Evolutionary conservation across 139 green algal genomes (phyloP).

Genomic region (Chlamydomonas urium): DNA sequence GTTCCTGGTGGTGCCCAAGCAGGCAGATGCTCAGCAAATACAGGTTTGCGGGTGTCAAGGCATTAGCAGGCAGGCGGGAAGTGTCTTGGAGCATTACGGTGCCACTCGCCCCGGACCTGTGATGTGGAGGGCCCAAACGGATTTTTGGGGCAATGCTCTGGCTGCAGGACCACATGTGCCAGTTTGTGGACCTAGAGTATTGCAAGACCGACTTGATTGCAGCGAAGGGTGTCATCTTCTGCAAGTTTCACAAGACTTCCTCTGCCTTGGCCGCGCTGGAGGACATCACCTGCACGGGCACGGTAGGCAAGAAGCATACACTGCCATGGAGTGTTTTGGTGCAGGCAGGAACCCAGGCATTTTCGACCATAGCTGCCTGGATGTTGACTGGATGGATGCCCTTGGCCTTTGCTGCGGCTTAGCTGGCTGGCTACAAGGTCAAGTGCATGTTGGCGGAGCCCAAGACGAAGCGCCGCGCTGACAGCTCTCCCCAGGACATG

Average conservation of each 20-base stretch:
- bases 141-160: no score
- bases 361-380: no score
- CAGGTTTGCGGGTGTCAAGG: no score
- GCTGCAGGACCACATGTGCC: constrained; percentile 60
- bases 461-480: constrained; percentile 68
- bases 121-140: no score
- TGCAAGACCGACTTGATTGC: constrained; percentile 89
- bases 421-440: constrained; percentile 70
- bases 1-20: constrained; percentile 89
- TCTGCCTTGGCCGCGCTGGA: constrained; percentile 73
- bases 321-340: no score
- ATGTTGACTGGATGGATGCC: no score
- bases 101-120: no score
- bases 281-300: constrained; percentile 49
- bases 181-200: constrained; percentile 78
- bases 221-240: constrained; percentile 83
- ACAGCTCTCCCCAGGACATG: constrained; percentile 16
- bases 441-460: constrained; percentile 91
- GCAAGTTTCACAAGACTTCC: constrained; percentile 78
- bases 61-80: no score
- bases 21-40: constrained; percentile 61
- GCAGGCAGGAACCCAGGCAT: no score
- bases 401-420: background rate
- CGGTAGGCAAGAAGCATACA: no score
- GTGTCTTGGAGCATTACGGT: no score